Evolutionary conservation across 352 stramenopile genomes (phyloP), one percentile per base, ranked within the genome.

Genomic region (Globisporangium solare): DNA sequence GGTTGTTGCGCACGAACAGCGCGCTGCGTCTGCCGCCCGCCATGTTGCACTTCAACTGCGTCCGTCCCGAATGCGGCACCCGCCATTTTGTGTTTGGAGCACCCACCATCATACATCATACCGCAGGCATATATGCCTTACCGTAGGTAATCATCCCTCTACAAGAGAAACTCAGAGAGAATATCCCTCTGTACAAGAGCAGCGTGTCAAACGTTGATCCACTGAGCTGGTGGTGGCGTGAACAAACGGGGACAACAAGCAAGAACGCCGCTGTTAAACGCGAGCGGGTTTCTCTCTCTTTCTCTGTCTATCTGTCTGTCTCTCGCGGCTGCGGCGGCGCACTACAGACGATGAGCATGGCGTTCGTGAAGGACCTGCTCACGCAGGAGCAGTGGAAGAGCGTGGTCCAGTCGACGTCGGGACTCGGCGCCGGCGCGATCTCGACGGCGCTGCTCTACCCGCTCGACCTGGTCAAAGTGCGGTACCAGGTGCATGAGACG

Each of bases 381-480:
- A 71, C 58, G 6, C 70, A 87, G 40, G 67, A 75, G 51, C 81
- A 89, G 64, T 89, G 79, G 81, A 70, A 67, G 46, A 76, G 74
- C 51, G 79, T 83, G 49, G 82, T 91, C 52, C 64, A 87, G 66
- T 77, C 82, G 20, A 66, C 72, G 22, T 83, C 80, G 17, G 86
- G 86, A 0, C 66, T 96, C 18, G 76, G 81, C 40, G 86, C 85
- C 8, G 86, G 86, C 22, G 83, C 83, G 39, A 74, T 94, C 35
- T 92, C 83, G 35, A 95, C 86, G 17, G 73, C 80, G 39, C 56
- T 92, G 51, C 71, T 99, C 27, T 98, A 99, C 67, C 97, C 97
- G 47, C 68, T 99, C 40, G 97, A 99, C 60, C 82, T 99, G 35
- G 87, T 99, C 55, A 99, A 99, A 73, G 89, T 97, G 37, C 86